Percentiles rank a stretch among this genome's conserved stretches.
Conservation (phyloP, 2,329 filamentous ascomycete species). For the Neoarthrinium moseri region DNA sequence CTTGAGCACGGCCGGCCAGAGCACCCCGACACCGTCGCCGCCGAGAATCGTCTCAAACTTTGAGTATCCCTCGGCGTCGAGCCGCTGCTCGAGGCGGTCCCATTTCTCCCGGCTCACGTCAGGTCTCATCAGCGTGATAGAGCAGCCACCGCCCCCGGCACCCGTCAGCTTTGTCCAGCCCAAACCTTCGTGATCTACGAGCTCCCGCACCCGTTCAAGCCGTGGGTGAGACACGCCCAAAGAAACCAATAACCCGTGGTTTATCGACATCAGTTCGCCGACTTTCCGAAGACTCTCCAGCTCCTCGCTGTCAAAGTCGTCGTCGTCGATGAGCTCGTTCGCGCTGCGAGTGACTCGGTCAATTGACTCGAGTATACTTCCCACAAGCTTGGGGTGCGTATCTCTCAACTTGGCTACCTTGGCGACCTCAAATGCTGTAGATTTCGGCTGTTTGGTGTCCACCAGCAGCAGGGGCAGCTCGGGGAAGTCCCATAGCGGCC, state of each 20-base stretch:
- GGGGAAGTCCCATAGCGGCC: slow-evolving; percentile 81
- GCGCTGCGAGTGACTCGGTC: slow-evolving; percentile 66
- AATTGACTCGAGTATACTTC: slow-evolving; percentile 80
- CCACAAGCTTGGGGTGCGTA: slow-evolving; percentile 73
- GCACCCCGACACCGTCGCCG: slow-evolving; percentile 88
- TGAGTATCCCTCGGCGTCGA: slow-evolving; percentile 72
- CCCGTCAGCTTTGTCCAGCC: slow-evolving; percentile 98
- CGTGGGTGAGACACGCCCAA: slow-evolving; percentile 93
- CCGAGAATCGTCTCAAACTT: slow-evolving; percentile 89
- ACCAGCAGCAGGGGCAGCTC: slow-evolving; percentile 88
- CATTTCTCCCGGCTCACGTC: slow-evolving; percentile 57
- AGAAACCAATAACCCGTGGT: slow-evolving; percentile 88
- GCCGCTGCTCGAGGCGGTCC: slow-evolving; percentile 60
- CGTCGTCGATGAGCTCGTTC: slow-evolving; percentile 51
- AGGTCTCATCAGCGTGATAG: slow-evolving; percentile 83
- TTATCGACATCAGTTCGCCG: slow-evolving; percentile 87
- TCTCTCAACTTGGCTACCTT: slow-evolving; percentile 77
- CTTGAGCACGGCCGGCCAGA: slow-evolving; percentile 88
- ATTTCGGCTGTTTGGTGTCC: slow-evolving; percentile 84
- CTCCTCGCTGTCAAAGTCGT: slow-evolving; percentile 66
- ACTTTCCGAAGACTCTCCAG: slow-evolving; percentile 67
- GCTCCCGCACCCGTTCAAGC: slow-evolving; percentile 84
- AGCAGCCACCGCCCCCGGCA: slow-evolving; percentile 92
- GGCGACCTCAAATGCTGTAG: slow-evolving; percentile 79
- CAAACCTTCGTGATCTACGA: slow-evolving; percentile 84